Percentiles rank a stretch among this genome's conserved stretches.
Evolutionary conservation across 1,284 basidiomycete species (phyloP).

Genomic region (Puccinia horiana): DNA sequence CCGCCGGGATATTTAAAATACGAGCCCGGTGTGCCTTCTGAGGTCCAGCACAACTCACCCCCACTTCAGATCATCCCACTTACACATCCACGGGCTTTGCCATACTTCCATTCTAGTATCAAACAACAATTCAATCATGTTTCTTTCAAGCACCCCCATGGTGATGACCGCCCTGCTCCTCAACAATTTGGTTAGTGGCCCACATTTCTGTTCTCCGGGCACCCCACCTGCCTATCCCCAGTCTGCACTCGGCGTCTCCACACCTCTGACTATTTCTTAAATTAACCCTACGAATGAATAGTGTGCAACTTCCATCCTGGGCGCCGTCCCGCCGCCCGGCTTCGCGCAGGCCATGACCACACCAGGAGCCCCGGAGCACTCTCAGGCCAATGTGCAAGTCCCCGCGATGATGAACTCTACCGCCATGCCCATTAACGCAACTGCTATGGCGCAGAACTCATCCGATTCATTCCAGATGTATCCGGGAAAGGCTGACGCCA

Average conservation of each 20-base stretch:
- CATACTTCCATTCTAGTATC: neutral
- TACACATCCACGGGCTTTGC: neutral
- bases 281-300: neutral
- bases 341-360: conserved; percentile 5
- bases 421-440: neutral
- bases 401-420: conserved; percentile 20
- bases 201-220: neutral
- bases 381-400: neutral
- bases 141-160: neutral
- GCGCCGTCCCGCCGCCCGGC: conserved; percentile 16
- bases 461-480: conserved; percentile 9
- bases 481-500: neutral
- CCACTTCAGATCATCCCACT: neutral
- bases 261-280: neutral
- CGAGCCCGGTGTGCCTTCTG: neutral
- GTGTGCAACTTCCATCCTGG: neutral
- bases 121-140: neutral
- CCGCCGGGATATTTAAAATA: neutral
- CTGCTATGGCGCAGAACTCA: neutral
- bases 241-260: neutral
- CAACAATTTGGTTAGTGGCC: conserved; percentile 11
- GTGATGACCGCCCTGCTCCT: conserved; percentile 19
- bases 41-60: neutral
- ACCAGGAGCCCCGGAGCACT: neutral
- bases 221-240: no score